A percentile compares a stretch with the other conserved stretches of the same genome.
Conservation (phyloP, 2,329 filamentous ascomycete genomes). For the Curvularia eragrostidis region DNA sequence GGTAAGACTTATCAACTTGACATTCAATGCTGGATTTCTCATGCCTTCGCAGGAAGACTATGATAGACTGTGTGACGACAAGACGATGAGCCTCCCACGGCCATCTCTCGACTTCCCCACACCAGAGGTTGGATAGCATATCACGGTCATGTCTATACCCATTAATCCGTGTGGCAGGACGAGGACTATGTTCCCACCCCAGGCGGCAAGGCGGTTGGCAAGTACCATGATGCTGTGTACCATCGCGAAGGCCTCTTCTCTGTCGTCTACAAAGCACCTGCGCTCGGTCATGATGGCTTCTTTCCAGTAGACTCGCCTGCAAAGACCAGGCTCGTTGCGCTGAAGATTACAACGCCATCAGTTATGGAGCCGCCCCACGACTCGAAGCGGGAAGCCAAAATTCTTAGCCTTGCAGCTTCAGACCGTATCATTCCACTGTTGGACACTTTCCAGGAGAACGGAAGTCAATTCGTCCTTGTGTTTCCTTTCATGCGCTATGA, state of each 20-base stretch:
- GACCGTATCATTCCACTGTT: slow-evolving; percentile 71
- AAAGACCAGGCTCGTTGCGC: slow-evolving; percentile 61
- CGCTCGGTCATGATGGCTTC: slow-evolving; percentile 46
- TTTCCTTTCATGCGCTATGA: slow-evolving; percentile 85
- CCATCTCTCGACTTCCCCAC: slow-evolving; percentile 34
- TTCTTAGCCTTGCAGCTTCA: slow-evolving; percentile 67
- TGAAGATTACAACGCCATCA: slow-evolving; percentile 85
- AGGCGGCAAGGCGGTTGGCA: slow-evolving; percentile 57
- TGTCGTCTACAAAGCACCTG: slow-evolving; percentile 74
- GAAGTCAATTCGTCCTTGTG: slow-evolving; percentile 75
- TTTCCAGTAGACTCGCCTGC: slow-evolving; percentile 28
- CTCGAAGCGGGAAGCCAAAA: slow-evolving; percentile 76
- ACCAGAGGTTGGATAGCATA: slow-evolving; percentile 25
- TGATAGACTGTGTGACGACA: slow-evolving; percentile 36
- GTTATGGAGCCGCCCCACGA: slow-evolving; percentile 81
- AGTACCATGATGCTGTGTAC: slow-evolving; percentile 63
- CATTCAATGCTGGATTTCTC: slow-evolving; percentile 2
- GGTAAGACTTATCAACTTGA: slow-evolving; percentile 52
- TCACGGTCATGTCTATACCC: too few relatives aligned
- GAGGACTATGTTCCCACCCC: slow-evolving; percentile 46
- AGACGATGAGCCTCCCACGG: slow-evolving; percentile 27
- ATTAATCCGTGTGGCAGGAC: slow-evolving; percentile 23
- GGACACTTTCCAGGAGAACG: slow-evolving; percentile 73
- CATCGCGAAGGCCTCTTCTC: slow-evolving; percentile 77
- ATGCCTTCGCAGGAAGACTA: slow-evolving; percentile 46